Evolutionary conservation across 495 filamentous ascomycete species (phyloP).

Genomic region (Neurospora pannonica): DNA sequence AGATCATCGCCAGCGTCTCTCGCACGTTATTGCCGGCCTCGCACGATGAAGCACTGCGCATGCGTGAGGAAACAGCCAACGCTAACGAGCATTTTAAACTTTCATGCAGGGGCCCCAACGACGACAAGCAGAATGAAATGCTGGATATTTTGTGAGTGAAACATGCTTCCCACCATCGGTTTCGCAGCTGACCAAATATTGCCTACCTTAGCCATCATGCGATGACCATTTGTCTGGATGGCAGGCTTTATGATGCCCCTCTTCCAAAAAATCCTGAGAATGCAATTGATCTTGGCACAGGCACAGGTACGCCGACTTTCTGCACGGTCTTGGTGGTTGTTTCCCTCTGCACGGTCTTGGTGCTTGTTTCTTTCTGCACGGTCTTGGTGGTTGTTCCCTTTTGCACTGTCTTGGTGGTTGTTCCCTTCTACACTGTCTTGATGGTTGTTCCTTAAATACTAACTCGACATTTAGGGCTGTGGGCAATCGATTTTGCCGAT

Average conservation of each 20-base stretch:
- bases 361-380: no score
- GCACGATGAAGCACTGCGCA: not conserved
- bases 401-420: not conserved
- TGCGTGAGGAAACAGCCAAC: not conserved
- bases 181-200: not conserved
- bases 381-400: not conserved
- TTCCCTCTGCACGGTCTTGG: no score
- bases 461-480: not conserved
- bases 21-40: no score
- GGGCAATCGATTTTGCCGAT: not conserved
- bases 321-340: not conserved
- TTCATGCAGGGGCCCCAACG: constrained; percentile 25
- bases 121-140: constrained; percentile 29
- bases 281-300: constrained; percentile 54
- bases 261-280: constrained; percentile 33
- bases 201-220: not conserved
- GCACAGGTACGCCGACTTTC: constrained; percentile 1
- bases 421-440: no score
- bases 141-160: constrained; percentile 28
- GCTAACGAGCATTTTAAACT: not conserved
- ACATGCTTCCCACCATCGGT: not conserved
- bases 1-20: no score
- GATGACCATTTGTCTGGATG: constrained; percentile 35
- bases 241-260: constrained; percentile 48
- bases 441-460: not conserved